phyloP scores from a whole-genome alignment of 2,329 filamentous ascomycete genomes.

The Triangularia verruculosa region DNA sequence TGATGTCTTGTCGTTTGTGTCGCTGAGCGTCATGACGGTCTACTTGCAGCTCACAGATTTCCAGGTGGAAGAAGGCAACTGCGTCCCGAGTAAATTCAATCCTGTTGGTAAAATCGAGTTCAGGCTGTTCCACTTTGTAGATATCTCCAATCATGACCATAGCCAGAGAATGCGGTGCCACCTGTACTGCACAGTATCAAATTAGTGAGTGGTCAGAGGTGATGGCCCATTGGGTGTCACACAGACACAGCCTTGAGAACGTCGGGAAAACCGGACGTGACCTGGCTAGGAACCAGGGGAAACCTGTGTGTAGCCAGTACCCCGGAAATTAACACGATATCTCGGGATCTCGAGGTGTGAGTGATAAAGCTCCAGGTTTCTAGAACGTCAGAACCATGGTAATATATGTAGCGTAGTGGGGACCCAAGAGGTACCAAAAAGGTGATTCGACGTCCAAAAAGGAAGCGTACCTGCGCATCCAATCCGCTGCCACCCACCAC shows the following conservation, averaged over 20 bases:
- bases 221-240: neutral
- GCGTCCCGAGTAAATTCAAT: neutral
- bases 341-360: neutral
- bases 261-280: neutral
- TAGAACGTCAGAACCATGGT: slow-evolving; percentile 1
- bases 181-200: too few species aligned
- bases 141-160: neutral
- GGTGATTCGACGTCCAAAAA: slow-evolving; percentile 7
- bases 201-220: neutral
- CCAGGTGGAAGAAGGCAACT: neutral
- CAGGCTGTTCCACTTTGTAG: neutral
- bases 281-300: neutral
- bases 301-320: neutral
- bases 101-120: neutral
- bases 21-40: neutral
- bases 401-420: neutral
- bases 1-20: neutral
- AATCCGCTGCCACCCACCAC: neutral
- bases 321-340: neutral
- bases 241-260: neutral
- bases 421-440: slow-evolving; percentile 1
- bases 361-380: slow-evolving; percentile 2
- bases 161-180: neutral
- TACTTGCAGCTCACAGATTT: neutral
- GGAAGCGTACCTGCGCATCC: slow-evolving; percentile 7